These are phyloP conservation scores for Penicillium manginii DNA, from an alignment of 495 filamentous ascomycete genomes.

Conservation along the genomic window DNA sequence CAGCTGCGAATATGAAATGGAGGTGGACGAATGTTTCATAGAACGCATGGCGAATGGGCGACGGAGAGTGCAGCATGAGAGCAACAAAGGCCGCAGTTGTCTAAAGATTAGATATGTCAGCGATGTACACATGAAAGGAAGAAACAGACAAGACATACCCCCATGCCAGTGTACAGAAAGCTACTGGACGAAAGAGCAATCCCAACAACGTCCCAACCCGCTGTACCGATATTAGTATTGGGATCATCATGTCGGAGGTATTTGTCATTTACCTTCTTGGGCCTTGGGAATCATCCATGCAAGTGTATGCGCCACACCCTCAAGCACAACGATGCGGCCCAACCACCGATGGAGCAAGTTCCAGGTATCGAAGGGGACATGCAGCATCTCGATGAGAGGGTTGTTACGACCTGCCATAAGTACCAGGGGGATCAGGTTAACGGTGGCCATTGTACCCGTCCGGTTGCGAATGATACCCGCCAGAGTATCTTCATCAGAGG, in stretches of 20 bases:
- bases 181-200: slow-evolving; percentile 49
- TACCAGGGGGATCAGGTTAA: slow-evolving; percentile 79
- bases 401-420: slow-evolving; percentile 72
- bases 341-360: slow-evolving; percentile 83
- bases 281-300: slow-evolving; percentile 70
- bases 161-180: slow-evolving; percentile 61
- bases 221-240: slow-evolving; percentile 27
- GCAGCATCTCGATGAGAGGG: slow-evolving; percentile 64
- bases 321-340: slow-evolving; percentile 70
- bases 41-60: slow-evolving; percentile 86
- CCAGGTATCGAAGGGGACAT: slow-evolving; percentile 75
- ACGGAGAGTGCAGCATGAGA: slow-evolving; percentile 67
- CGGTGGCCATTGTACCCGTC: slow-evolving; percentile 72
- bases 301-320: slow-evolving; percentile 64
- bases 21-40: slow-evolving; percentile 91
- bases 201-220: slow-evolving; percentile 64
- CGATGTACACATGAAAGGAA: neutral
- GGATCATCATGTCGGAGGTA: neutral
- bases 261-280: slow-evolving; percentile 48
- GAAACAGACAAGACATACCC: slow-evolving; percentile 41
- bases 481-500: slow-evolving; percentile 37
- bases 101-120: slow-evolving; percentile 31
- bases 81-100: slow-evolving; percentile 52
- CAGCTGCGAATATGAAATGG: slow-evolving; percentile 71
- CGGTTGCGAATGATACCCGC: slow-evolving; percentile 69